Conservation (phyloP, 2,329 filamentous ascomycete genomes). For the Biscogniauxia sp. region DNA sequence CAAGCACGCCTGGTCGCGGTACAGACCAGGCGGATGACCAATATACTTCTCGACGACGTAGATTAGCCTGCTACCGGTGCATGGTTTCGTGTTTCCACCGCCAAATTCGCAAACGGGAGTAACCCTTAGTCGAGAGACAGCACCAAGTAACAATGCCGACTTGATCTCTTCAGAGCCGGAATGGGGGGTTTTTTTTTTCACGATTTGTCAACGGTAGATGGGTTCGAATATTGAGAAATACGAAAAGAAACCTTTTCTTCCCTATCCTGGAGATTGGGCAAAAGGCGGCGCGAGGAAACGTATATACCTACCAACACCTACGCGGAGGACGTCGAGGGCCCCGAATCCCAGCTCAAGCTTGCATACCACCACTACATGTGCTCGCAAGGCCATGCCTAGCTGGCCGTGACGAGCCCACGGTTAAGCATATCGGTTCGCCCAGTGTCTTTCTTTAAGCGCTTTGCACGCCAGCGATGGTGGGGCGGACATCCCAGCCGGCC, state of each 20-base stretch:
- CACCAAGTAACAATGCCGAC: constrained; percentile 2
- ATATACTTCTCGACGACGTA: not conserved
- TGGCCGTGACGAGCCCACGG: constrained; percentile 16
- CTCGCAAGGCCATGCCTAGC: constrained; percentile 10
- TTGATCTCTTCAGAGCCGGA: not conserved
- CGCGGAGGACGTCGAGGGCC: constrained; percentile 8
- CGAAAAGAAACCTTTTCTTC: constrained; percentile 14
- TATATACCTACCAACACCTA: constrained; percentile 23
- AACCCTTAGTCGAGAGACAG: not conserved
- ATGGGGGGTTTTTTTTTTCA: not conserved
- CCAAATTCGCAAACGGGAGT: not conserved
- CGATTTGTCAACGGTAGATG: constrained; percentile 7
- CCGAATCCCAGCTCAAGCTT: constrained; percentile 5
- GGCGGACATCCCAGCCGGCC: constrained; percentile 22
- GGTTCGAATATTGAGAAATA: constrained; percentile 5
- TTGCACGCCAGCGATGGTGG: constrained; percentile 22
- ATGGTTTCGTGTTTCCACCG: not conserved
- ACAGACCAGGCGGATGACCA: not conserved
- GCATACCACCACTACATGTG: constrained; percentile 21
- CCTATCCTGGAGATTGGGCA: constrained; percentile 12
- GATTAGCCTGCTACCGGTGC: constrained; percentile 4
- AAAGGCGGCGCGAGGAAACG: constrained; percentile 21
- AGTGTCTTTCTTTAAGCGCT: constrained; percentile 27
- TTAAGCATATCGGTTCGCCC: constrained; percentile 14
- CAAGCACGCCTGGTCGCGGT: not conserved